Evolutionary conservation across 129 eudicot genomes (phyloP).

Genomic region (Tagetes erecta): DNA sequence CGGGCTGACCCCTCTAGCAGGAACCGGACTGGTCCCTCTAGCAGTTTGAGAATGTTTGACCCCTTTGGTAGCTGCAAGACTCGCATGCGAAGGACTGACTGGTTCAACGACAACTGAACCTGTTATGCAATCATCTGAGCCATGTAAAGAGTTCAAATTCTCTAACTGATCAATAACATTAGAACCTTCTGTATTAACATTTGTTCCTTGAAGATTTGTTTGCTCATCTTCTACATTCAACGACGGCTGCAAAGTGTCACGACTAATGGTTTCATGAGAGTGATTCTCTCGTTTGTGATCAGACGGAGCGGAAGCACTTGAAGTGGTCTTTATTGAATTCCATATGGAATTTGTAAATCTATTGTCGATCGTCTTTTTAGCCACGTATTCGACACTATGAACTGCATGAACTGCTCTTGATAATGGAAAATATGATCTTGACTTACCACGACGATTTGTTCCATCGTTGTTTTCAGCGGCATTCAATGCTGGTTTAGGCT

Average conservation of each 20-base stretch:
- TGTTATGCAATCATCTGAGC: conserved; percentile 37
- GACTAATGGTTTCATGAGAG: conserved; percentile 40
- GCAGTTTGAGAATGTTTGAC: conserved; percentile 37
- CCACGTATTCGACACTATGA: conserved; percentile 46
- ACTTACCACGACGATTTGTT: conserved; percentile 42
- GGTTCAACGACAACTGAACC: conserved; percentile 15
- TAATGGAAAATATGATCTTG: conserved; percentile 45
- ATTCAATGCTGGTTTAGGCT: conserved; percentile 32
- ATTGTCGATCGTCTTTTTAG: conserved; percentile 52
- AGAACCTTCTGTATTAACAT: conserved; percentile 39
- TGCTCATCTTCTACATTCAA: conserved; percentile 31
- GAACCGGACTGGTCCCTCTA: conserved; percentile 37
- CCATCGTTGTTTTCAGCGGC: conserved; percentile 53
- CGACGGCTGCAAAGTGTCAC: conserved; percentile 31
- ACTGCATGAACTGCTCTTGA: conserved; percentile 53
- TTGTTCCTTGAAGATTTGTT: conserved; percentile 37
- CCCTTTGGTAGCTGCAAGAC: conserved; percentile 19
- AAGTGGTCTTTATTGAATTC: conserved; percentile 69
- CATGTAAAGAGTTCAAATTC: conserved; percentile 44
- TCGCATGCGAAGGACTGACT: conserved; percentile 20
- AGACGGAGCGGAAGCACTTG: conserved; percentile 54
- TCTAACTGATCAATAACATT: conserved; percentile 16
- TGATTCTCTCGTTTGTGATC: conserved; percentile 55
- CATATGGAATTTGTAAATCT: conserved; percentile 60
- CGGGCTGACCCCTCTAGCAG: conserved; percentile 34